Conservation (phyloP, 768 basidiomycete species). For the Mycena rebaudengoi region DNA sequence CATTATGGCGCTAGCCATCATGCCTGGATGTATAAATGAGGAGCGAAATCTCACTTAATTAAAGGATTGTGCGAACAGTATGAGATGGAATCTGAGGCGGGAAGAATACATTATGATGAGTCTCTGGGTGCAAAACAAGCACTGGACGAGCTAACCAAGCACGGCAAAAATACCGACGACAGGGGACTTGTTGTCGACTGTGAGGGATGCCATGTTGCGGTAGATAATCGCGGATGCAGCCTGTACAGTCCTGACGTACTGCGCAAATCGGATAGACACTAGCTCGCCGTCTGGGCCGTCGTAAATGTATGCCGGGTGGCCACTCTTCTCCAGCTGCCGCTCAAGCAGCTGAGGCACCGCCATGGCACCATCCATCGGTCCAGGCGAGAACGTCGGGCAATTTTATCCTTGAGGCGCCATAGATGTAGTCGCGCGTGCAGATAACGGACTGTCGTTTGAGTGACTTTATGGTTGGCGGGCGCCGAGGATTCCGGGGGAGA, state of each 20-base stretch:
- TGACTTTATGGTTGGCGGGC: no score
- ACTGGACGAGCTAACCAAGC: no score
- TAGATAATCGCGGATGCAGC: background rate
- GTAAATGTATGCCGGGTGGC: slow-evolving; percentile 15
- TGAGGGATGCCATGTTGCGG: background rate
- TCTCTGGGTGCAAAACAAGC: no score
- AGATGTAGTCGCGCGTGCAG: no score
- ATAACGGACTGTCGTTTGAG: no score
- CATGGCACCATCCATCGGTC: slow-evolving; percentile 2
- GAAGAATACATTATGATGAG: background rate
- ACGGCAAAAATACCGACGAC: slow-evolving; percentile 14
- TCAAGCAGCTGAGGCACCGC: slow-evolving; percentile 17
- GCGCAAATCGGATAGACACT: background rate
- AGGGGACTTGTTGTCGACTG: background rate
- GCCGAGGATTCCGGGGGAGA: no score
- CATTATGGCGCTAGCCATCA: slow-evolving; percentile 22
- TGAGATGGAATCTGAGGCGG: slow-evolving; percentile 3
- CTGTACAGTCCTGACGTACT: slow-evolving; percentile 7
- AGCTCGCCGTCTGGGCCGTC: background rate
- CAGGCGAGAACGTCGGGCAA: background rate
- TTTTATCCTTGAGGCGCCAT: slow-evolving; percentile 6
- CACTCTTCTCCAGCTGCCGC: slow-evolving; percentile 4
- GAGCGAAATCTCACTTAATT: background rate
- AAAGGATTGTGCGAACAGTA: background rate
- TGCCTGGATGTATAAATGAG: background rate